Evolutionary conservation across 495 filamentous ascomycete species (phyloP).

Genomic region (Penicillium ochrochloron): DNA sequence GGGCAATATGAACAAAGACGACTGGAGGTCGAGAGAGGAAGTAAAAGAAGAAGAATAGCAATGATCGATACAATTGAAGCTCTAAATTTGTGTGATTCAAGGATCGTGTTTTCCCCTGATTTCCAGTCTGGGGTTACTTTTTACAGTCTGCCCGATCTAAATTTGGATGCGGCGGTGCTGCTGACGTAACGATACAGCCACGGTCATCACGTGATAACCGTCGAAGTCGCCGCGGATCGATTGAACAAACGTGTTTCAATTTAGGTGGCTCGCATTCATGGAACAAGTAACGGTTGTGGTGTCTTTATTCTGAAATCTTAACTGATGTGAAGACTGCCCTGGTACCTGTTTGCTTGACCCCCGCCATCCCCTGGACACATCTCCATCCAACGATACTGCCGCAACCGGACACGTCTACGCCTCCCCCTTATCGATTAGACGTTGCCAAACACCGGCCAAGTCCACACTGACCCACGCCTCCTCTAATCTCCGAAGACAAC

Average conservation of each 20-base stretch:
- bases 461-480: conserved; percentile 11
- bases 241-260: conserved; percentile 22
- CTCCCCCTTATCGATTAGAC: conserved; percentile 28
- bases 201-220: conserved; percentile 12
- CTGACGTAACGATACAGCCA: conserved; percentile 26
- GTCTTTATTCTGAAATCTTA: background rate
- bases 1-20: background rate
- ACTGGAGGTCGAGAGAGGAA: background rate
- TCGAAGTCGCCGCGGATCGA: conserved; percentile 9
- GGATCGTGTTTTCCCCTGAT: conserved; percentile 21
- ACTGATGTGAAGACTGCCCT: conserved; percentile 5
- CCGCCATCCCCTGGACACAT: background rate
- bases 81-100: background rate
- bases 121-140: conserved; percentile 15
- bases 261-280: background rate
- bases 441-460: conserved; percentile 12
- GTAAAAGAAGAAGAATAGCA: background rate
- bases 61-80: background rate
- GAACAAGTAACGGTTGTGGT: background rate
- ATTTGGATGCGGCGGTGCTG: conserved; percentile 26
- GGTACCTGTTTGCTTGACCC: conserved; percentile 4
- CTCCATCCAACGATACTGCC: conserved; percentile 8
- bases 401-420: conserved; percentile 36
- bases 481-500: conserved; percentile 15
- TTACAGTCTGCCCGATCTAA: conserved; percentile 15